Base-by-base conservation (phyloP, 1,139 yeast species). In the Taphrina flavorubra region DNA sequence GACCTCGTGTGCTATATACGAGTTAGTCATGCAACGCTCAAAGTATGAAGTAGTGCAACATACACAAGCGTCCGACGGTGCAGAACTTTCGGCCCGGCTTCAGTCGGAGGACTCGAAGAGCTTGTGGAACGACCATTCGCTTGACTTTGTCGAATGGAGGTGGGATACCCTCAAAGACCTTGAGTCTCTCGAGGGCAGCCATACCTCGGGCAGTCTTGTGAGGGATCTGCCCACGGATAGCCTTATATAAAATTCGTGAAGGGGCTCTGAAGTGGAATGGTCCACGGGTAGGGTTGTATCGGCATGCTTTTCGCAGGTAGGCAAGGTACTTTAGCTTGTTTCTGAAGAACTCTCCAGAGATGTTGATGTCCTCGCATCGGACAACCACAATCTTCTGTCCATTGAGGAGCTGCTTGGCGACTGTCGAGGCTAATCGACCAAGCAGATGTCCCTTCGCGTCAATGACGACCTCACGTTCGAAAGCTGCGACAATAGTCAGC, bases 241-340 rank as follows among this genome's bases (percentile, higher is more conserved):
- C 97, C 90, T 94, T 94, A 95, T 92, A 92, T 85, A 94, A 91
- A 85, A 94, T 92, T 87, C 98, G 92, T 75, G 98, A 92, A 83
- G 99, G 99, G 75, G 99, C 99, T 86, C 98, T 94, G 97, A 94
- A 94, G 84, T 94, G 99, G 98, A 94, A 95, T 81, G 98, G 98
- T 86, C 99, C 99, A 83, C 92, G 90, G 79, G 87, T 88, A 86
- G 92, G 92, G 96, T 94, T 94, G 94, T 84, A 94, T 86, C 97
- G 90, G 82, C 99, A 91, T 79, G 96, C 90, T 88, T 94, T 94
- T 89, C 99, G 92, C 84, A 94, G 90, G 92, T 92, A 94, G 83
- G 96, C 99, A 84, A 92, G 97, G 94, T 91, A 94, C 90, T 94
- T 94, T 65, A 73, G 73, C 87, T 94, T 94, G 89, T 94, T 92